Evolutionary conservation across 257 asterid species (phyloP).

Genomic region (Gardenia jasminoides): DNA sequence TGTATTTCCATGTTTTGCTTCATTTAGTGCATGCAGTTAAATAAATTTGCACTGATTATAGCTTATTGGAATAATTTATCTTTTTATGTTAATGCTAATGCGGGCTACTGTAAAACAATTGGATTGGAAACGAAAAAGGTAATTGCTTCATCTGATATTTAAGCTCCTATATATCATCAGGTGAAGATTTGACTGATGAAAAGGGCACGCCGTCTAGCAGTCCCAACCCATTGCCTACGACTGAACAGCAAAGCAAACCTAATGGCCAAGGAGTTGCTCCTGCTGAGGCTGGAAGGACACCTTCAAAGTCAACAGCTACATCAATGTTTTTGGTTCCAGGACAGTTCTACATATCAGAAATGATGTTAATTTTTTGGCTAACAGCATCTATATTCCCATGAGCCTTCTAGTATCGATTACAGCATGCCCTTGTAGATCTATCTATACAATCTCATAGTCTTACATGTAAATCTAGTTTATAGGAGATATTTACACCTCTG

Average conservation of each 20-base stretch:
- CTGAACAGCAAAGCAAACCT: slow-evolving; percentile 62
- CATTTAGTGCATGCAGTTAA: neutral
- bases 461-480: slow-evolving; percentile 20
- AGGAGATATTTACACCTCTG: neutral
- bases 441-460: slow-evolving; percentile 10
- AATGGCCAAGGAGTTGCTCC: slow-evolving; percentile 62
- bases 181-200: slow-evolving; percentile 48
- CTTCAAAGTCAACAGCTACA: slow-evolving; percentile 48
- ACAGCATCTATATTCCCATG: slow-evolving; percentile 17
- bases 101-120: neutral
- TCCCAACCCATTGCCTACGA: slow-evolving; percentile 61
- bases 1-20: neutral
- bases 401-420: neutral
- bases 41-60: neutral
- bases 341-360: slow-evolving; percentile 27
- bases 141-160: slow-evolving; percentile 14
- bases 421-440: slow-evolving; percentile 9
- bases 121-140: too few relatives aligned
- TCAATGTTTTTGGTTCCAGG: slow-evolving; percentile 10
- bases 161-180: slow-evolving; percentile 31
- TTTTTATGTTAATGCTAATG: too few relatives aligned
- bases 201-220: slow-evolving; percentile 40
- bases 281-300: slow-evolving; percentile 64
- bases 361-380: slow-evolving; percentile 38
- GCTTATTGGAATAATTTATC: neutral